phyloP scores from a whole-genome alignment of 2,329 filamentous ascomycete genomes.

The Xylariaceae sp. region DNA sequence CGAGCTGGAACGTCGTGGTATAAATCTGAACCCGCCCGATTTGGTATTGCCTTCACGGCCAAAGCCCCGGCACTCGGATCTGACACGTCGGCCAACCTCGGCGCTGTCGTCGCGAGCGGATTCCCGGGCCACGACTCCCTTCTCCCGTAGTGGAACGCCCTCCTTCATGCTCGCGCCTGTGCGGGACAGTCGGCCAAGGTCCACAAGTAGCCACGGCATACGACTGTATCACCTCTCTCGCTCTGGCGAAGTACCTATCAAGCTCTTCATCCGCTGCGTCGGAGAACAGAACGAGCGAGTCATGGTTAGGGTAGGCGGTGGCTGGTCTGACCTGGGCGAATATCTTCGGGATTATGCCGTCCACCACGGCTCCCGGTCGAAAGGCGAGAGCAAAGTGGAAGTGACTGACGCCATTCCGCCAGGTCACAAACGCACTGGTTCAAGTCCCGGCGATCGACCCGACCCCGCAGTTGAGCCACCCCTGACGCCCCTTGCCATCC shows the following conservation, averaged over 20 bases:
- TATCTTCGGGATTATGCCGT: slow-evolving; percentile 90
- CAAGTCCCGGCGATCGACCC: slow-evolving; percentile 39
- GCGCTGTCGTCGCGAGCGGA: slow-evolving; percentile 39
- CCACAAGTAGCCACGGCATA: slow-evolving; percentile 61
- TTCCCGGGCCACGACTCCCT: slow-evolving; percentile 49
- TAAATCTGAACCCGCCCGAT: slow-evolving; percentile 55
- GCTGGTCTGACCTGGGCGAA: slow-evolving; percentile 96
- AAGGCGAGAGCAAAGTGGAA: slow-evolving; percentile 51
- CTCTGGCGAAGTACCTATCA: slow-evolving; percentile 80
- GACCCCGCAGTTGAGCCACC: slow-evolving; percentile 34
- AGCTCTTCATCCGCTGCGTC: slow-evolving; percentile 88
- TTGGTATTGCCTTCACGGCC: slow-evolving; percentile 44
- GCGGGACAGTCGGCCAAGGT: slow-evolving; percentile 44
- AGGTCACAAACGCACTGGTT: slow-evolving; percentile 30
- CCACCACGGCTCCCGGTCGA: slow-evolving; percentile 75
- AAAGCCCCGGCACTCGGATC: slow-evolving; percentile 40
- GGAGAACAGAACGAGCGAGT: slow-evolving; percentile 86
- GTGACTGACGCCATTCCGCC: slow-evolving; percentile 45
- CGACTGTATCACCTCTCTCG: slow-evolving; percentile 89
- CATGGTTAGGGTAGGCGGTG: slow-evolving; percentile 95
- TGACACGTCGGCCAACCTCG: slow-evolving; percentile 43
- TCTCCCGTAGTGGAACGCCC: slow-evolving; percentile 53
- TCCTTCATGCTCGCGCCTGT: slow-evolving; percentile 63
- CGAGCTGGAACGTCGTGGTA: slow-evolving; percentile 54
- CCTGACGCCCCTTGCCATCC: slow-evolving; percentile 47